Conservation (phyloP, 176 grass and related monocot species). For the Oryza meridionalis region DNA sequence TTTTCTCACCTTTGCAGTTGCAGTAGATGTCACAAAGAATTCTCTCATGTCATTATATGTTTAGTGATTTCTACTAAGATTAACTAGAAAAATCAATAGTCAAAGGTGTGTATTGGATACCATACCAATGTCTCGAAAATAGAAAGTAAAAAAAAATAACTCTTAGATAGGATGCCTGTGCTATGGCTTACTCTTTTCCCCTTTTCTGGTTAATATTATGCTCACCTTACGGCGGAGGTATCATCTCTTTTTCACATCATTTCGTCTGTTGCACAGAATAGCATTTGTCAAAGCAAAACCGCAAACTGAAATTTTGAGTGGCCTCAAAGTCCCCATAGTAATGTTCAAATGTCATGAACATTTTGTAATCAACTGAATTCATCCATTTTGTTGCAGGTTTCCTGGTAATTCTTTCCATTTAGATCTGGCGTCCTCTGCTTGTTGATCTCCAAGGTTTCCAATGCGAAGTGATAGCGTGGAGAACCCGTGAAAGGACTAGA, state of each 20-base stretch:
- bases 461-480: background rate
- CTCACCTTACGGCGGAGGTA: background rate
- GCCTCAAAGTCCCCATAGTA: background rate
- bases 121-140: background rate
- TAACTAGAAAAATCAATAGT: background rate
- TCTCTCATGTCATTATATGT: background rate
- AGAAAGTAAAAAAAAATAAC: background rate
- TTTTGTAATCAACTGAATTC: background rate
- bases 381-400: constrained; percentile 39
- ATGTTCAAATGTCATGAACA: background rate
- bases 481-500: constrained; percentile 12
- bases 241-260: background rate
- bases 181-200: background rate
- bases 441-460: constrained; percentile 31
- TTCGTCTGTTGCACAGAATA: background rate
- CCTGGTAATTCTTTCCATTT: constrained; percentile 13
- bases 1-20: background rate
- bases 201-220: background rate
- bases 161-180: background rate
- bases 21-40: background rate
- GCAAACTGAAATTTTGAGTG: background rate
- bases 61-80: background rate
- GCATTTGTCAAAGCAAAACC: background rate
- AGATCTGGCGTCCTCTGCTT: constrained; percentile 41
- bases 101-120: background rate